phyloP scores from a whole-genome alignment of 139 green algal genomes.

The Zygnema cylindricum region DNA sequence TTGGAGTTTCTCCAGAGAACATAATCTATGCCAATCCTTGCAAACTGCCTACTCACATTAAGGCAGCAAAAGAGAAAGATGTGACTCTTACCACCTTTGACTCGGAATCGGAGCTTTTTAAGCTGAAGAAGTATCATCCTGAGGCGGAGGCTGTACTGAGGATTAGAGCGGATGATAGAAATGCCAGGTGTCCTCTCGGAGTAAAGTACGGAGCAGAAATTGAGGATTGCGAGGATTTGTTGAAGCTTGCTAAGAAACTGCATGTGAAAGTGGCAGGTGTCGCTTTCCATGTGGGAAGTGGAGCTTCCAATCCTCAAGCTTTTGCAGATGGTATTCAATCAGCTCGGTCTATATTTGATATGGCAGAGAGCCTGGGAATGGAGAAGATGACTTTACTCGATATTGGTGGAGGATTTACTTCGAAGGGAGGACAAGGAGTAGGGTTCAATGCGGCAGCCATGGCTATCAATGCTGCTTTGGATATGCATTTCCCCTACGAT shows the following conservation, averaged over 20 bases:
- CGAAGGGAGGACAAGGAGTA: slow-evolving; percentile 28
- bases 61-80: slow-evolving; percentile 60
- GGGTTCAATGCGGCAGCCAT: slow-evolving; percentile 79
- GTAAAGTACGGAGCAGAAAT: slow-evolving; percentile 90
- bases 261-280: slow-evolving; percentile 84
- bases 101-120: slow-evolving; percentile 87
- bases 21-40: slow-evolving; percentile 95
- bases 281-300: slow-evolving; percentile 94
- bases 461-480: slow-evolving; percentile 86
- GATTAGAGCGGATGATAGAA: slow-evolving; percentile 85
- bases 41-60: slow-evolving; percentile 88
- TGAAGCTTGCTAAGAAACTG: slow-evolving; percentile 69
- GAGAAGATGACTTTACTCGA: slow-evolving; percentile 89
- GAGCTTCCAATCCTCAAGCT: slow-evolving; percentile 72
- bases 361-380: slow-evolving; percentile 75
- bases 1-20: slow-evolving; percentile 77
- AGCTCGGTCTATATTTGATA: slow-evolving; percentile 79
- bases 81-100: slow-evolving; percentile 92
- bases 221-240: slow-evolving; percentile 69
- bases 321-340: slow-evolving; percentile 79
- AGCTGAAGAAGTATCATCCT: slow-evolving; percentile 80
- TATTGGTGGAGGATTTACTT: slow-evolving; percentile 94
- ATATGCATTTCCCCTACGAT: slow-evolving; percentile 78
- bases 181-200: slow-evolving; percentile 77
- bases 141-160: slow-evolving; percentile 81